These are phyloP conservation scores for Sporothrix brunneoviolacea DNA, from an alignment of 2,329 filamentous ascomycete genomes.

Conservation along the genomic window DNA sequence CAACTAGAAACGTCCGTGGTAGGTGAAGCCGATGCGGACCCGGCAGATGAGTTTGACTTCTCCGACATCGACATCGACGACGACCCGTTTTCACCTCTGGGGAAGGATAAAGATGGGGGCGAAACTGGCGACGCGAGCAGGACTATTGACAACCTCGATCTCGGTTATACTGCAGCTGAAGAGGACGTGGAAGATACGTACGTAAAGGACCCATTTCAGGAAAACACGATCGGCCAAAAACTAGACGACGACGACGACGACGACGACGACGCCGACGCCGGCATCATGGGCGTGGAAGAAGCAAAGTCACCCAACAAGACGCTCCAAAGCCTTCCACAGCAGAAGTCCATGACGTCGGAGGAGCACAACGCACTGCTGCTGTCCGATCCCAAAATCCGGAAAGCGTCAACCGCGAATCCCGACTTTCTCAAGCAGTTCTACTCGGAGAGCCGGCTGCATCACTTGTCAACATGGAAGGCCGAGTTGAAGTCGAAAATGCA, in stretches of 20 bases:
- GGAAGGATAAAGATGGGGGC: background rate
- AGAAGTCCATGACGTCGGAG: constrained; percentile 71
- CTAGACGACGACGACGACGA: background rate
- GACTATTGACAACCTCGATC: background rate
- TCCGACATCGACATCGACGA: background rate
- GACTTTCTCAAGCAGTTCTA: constrained; percentile 94
- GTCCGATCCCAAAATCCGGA: constrained; percentile 75
- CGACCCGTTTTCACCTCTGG: background rate
- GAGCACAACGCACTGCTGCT: constrained; percentile 85
- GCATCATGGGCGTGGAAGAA: background rate
- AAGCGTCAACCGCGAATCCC: constrained; percentile 86
- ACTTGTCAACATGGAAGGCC: constrained; percentile 94
- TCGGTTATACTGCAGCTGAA: background rate
- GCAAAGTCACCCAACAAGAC: constrained; percentile 11
- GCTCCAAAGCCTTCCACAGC: no score
- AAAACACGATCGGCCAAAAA: background rate
- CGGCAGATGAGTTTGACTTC: background rate
- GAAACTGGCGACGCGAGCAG: background rate
- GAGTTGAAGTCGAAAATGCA: constrained; percentile 87
- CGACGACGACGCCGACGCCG: background rate
- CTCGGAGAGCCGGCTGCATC: constrained; percentile 87
- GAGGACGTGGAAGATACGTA: background rate
- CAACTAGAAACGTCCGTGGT: constrained; percentile 6
- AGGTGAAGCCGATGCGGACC: background rate
- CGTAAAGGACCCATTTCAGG: background rate